A percentile compares a stretch with the other conserved stretches of the same genome.
These are phyloP conservation scores for Paraglomus brasilianum DNA, from an alignment of 192 early-diverging fungal species.

Conservation along the genomic window DNA sequence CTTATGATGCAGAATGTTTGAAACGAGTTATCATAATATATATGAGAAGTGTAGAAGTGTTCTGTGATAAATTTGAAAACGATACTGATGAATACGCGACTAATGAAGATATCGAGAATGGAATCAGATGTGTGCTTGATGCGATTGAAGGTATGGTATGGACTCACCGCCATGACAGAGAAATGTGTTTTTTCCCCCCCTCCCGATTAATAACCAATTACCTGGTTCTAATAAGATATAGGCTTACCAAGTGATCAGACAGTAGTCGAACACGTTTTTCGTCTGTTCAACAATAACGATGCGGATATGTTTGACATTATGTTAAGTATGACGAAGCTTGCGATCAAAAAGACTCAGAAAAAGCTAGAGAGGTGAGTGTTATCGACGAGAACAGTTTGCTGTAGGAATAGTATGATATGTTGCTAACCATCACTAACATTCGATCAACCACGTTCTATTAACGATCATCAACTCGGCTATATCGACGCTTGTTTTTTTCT, in stretches of 20 bases:
- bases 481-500: background rate
- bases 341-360: background rate
- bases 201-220: background rate
- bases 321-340: slow-evolving; percentile 15
- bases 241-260: background rate
- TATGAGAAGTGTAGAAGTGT: background rate
- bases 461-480: background rate
- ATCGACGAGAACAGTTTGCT: background rate
- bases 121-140: background rate
- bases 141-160: slow-evolving; percentile 27
- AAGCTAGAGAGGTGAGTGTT: background rate
- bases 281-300: slow-evolving; percentile 33
- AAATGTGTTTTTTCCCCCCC: background rate
- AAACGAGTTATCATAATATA: slow-evolving; percentile 18
- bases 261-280: slow-evolving; percentile 12
- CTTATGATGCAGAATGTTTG: slow-evolving; percentile 28
- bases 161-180: background rate
- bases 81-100: background rate
- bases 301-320: slow-evolving; percentile 26
- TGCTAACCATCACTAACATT: too few relatives aligned
- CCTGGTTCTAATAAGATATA: background rate
- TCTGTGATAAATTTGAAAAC: background rate
- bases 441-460: too few relatives aligned
- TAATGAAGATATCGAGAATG: background rate
- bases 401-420: background rate